These are phyloP conservation scores for Ascochyta lentis DNA, from an alignment of 2,329 filamentous ascomycete species.

Conservation along the genomic window DNA sequence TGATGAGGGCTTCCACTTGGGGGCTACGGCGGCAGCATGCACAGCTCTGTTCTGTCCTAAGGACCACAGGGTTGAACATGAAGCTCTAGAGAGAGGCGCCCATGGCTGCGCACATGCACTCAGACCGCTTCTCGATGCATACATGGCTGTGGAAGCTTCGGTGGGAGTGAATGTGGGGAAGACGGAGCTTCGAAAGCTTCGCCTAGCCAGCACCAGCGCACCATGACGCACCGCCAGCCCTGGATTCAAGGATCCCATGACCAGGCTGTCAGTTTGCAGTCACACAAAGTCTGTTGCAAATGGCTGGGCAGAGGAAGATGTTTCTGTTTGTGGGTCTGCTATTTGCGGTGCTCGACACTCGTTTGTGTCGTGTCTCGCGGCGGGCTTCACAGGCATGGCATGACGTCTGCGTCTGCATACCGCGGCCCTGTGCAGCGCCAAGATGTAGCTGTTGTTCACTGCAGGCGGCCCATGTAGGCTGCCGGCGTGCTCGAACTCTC, in stretches of 20 bases:
- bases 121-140: slow-evolving; percentile 12
- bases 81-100: slow-evolving; percentile 17
- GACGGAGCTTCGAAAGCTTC: slow-evolving; percentile 16
- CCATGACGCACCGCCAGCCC: slow-evolving; percentile 11
- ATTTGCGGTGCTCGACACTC: not conserved
- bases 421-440: slow-evolving; percentile 12
- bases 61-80: not conserved
- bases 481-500: slow-evolving; percentile 1
- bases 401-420: not conserved
- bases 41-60: slow-evolving; percentile 15
- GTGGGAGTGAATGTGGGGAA: slow-evolving; percentile 23
- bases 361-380: not conserved
- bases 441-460: slow-evolving; percentile 11
- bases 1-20: slow-evolving; percentile 65
- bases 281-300: not conserved
- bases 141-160: slow-evolving; percentile 31
- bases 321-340: not conserved
- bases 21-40: slow-evolving; percentile 49
- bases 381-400: slow-evolving; percentile 13
- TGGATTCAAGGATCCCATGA: slow-evolving; percentile 7
- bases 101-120: slow-evolving; percentile 13
- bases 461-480: slow-evolving; percentile 14
- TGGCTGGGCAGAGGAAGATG: not conserved
- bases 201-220: slow-evolving; percentile 2
- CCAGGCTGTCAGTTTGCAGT: not conserved